These are phyloP conservation scores for Cerioporus squamosus DNA, from an alignment of 1,284 basidiomycete genomes.

Conservation along the genomic window DNA sequence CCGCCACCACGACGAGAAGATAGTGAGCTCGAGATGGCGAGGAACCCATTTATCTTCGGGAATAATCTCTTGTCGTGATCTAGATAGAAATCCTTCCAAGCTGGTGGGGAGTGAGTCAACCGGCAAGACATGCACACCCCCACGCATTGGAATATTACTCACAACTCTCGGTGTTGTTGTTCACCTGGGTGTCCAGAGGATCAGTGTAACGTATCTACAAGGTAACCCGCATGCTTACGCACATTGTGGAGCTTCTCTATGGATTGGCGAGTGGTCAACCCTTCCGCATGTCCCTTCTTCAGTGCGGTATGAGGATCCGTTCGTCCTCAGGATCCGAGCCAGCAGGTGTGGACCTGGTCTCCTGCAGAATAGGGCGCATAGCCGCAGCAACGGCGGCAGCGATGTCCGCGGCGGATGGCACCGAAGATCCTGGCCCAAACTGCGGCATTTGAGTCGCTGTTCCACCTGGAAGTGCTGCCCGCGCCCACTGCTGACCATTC, in stretches of 20 bases:
- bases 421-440: no score
- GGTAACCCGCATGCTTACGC: not conserved
- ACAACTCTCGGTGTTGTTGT: not conserved
- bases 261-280: not conserved
- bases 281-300: not conserved
- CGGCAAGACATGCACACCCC: no score
- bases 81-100: constrained; percentile 6
- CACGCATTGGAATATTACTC: not conserved
- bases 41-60: not conserved
- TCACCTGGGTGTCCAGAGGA: no score
- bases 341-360: not conserved
- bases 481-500: no score
- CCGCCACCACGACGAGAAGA: not conserved
- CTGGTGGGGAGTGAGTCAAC: no score
- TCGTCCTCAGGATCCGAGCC: not conserved
- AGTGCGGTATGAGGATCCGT: not conserved
- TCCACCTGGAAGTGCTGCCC: no score
- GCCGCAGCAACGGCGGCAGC: no score
- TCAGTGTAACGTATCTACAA: no score
- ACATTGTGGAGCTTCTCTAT: constrained; percentile 10
- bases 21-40: no score
- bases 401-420: no score
- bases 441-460: no score
- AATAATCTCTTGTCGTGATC: not conserved
- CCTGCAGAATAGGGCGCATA: no score